Conservation (phyloP, 129 eudicot species). For the Flaveria linearis region DNA sequence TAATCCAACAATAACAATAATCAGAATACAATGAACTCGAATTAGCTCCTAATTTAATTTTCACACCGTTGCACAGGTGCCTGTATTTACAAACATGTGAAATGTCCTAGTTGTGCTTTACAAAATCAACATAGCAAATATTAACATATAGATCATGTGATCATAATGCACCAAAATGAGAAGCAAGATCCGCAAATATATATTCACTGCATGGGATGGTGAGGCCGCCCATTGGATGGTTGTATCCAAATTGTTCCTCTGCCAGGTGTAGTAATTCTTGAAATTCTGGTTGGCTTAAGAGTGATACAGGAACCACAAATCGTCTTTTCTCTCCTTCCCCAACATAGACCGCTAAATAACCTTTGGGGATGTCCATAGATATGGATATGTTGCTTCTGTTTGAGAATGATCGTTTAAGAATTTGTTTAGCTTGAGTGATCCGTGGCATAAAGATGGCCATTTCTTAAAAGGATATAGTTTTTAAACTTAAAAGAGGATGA, state of each 20-base stretch:
- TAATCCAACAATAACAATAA: too few relatives aligned
- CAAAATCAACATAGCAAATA: background rate
- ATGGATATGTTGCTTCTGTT: background rate
- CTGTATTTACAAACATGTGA: too few relatives aligned
- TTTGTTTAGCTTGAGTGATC: background rate
- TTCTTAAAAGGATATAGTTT: background rate
- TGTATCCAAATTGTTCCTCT: background rate
- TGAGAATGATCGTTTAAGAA: slow-evolving; percentile 2
- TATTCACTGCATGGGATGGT: background rate
- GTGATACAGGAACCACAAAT: background rate
- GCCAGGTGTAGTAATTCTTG: background rate
- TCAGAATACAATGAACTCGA: background rate
- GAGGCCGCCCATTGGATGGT: slow-evolving; percentile 5
- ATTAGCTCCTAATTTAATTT: background rate
- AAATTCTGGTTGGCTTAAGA: background rate
- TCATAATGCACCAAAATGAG: background rate
- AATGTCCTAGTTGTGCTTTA: background rate
- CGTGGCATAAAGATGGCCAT: background rate
- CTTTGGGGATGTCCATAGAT: background rate
- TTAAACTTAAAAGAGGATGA: background rate
- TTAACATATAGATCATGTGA: background rate
- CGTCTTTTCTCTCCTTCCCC: slow-evolving; percentile 1
- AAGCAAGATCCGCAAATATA: background rate
- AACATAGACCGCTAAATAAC: background rate
- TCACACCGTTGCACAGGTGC: background rate